Evolutionary conservation across 1,284 basidiomycete genomes (phyloP), one percentile per base, ranked within the genome.

Genomic region (Malassezia yamatoensis): DNA sequence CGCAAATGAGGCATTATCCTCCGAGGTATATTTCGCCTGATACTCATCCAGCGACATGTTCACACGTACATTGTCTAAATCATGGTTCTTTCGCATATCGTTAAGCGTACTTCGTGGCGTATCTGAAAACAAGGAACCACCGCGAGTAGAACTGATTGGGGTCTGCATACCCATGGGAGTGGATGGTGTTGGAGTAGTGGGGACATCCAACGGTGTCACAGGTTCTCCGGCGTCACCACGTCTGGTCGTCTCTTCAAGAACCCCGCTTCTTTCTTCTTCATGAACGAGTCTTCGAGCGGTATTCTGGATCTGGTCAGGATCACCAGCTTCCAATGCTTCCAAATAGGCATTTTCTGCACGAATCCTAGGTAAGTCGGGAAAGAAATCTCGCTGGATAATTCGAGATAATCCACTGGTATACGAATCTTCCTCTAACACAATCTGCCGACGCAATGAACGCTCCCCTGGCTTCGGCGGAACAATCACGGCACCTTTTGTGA

Each of bases 311-410:
- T 49, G 32, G 15, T 9, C 46, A 40, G 46, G 51, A 37, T 64
- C 63, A 16, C 61, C 68, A 9, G 41, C 40, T 47, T 69, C 66
- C 15, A 69, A 61, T 20, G 70, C 70, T 9, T 51, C 37, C 39
- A 74, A 51, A 39, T 72, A 72, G 38, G 61, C 68, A 57, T 74
- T 71, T 46, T 74, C 66, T 1, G 67, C 70, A 3, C 51, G 54
- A 2, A 72, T 50, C 15, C 66, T 52, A 15, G 65, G 63, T 13
- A 74, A 51, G 16, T 58, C 52, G 0, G 93, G 93, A 71, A 96
- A 99, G 80, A 96, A 99, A 78, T 96, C 91, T 49, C 94, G 84
- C 46, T 88, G 85, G 73, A 98, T 96, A 72, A 98, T 94, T 48
- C 84, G 81, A 2, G 88, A 89, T n/a, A 98, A 80, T 0, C 87